Conservation (phyloP, 73 alveolate species). For the Paramecium biaurelia region DNA sequence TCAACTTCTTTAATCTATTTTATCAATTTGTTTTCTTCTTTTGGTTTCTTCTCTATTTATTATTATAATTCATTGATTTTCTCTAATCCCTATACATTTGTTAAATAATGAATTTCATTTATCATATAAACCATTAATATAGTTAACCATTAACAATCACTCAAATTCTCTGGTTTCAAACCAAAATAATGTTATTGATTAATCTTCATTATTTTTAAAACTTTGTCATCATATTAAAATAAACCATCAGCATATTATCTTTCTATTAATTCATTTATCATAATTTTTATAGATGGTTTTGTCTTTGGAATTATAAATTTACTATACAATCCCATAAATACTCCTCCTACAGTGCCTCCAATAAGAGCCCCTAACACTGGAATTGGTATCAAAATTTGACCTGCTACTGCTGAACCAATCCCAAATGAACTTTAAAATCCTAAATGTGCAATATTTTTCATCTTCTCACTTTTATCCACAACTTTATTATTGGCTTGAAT, state of each 20-base stretch:
- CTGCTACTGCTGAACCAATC: slow-evolving; percentile 30
- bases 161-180: slow-evolving; percentile 1
- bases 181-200: not conserved
- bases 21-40: not conserved
- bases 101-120: slow-evolving; percentile 34
- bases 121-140: not conserved
- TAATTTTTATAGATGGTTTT: not conserved
- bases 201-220: not conserved
- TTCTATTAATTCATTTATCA: not conserved
- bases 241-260: not conserved
- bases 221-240: slow-evolving; percentile 3
- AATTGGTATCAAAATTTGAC: slow-evolving; percentile 13
- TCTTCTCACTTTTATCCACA: not conserved
- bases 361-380: slow-evolving; percentile 45
- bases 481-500: not conserved
- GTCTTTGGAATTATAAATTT: slow-evolving; percentile 6
- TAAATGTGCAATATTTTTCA: slow-evolving; percentile 36
- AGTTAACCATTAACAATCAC: not conserved
- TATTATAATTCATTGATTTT: not conserved
- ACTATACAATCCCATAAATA: not conserved
- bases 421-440: slow-evolving; percentile 18
- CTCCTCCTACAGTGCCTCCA: slow-evolving; percentile 56
- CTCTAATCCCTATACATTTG: not conserved
- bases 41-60: not conserved
- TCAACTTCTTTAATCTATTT: not conserved